A percentile compares a stretch with the other conserved stretches of the same genome.
Evolutionary conservation across 805 yeast species (phyloP).

Genomic region (Teunomyces stri): DNA sequence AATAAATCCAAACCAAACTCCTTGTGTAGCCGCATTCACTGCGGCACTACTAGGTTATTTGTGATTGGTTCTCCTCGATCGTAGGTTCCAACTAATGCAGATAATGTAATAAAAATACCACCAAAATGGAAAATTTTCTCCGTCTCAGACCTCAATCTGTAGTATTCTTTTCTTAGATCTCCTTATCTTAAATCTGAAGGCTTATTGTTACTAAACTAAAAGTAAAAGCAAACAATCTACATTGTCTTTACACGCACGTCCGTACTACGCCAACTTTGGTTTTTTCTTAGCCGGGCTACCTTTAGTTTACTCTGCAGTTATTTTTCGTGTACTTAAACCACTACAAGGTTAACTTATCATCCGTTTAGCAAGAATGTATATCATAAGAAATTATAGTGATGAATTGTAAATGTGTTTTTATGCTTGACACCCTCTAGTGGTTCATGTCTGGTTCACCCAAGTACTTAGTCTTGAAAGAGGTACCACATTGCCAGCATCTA

Average conservation of each 20-base stretch:
- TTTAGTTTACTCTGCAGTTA: not conserved
- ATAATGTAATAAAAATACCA: not conserved
- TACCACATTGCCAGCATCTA: slow-evolving; percentile 99
- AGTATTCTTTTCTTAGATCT: too few species aligned
- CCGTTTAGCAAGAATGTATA: slow-evolving; percentile 1
- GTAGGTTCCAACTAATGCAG: not conserved
- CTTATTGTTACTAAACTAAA: too few species aligned
- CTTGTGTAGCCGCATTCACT: not conserved
- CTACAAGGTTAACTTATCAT: not conserved
- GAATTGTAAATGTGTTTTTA: slow-evolving; percentile 4
- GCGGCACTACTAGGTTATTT: not conserved
- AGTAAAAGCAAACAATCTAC: too few species aligned
- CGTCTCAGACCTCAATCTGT: not conserved
- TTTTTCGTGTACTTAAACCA: not conserved
- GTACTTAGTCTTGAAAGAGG: slow-evolving; percentile 84
- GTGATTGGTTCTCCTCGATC: too few species aligned
- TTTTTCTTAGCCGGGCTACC: not conserved
- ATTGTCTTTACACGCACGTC: too few species aligned
- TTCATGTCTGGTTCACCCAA: slow-evolving; percentile 76
- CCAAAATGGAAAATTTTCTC: not conserved
- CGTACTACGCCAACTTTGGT: not conserved
- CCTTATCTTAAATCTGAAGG: too few species aligned
- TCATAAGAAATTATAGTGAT: slow-evolving; percentile 2
- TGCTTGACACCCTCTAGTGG: slow-evolving; percentile 37
- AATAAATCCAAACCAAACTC: not conserved